phyloP scores from a whole-genome alignment of 2,329 filamentous ascomycete genomes.

The Fusarium mundagurra region DNA sequence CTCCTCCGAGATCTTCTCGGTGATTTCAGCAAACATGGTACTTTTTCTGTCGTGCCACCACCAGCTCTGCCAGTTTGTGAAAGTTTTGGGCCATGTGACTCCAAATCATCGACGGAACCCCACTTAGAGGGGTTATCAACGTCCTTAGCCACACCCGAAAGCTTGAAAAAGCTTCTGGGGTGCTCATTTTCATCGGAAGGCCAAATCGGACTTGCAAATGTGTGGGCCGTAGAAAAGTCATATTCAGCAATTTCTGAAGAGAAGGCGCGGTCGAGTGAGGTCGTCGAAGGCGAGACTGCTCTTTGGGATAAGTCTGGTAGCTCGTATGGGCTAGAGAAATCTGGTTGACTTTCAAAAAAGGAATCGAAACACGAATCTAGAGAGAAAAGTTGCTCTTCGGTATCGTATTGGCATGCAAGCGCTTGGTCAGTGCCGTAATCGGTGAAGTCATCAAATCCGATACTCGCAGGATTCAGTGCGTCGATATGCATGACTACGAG shows the following conservation, averaged over 20 bases:
- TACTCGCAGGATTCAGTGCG: background rate
- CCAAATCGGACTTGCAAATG: background rate
- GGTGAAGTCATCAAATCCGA: background rate
- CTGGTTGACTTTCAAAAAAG: background rate
- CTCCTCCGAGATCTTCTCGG: background rate
- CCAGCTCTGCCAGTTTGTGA: background rate
- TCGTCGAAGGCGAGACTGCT: background rate
- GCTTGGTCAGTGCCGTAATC: background rate
- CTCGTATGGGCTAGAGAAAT: background rate
- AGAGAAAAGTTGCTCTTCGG: background rate
- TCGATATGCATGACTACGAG: background rate
- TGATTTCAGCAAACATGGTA: background rate
- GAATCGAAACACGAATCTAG: background rate
- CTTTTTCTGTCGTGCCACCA: background rate
- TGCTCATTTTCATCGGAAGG: background rate
- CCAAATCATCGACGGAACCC: background rate
- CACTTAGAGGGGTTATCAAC: background rate
- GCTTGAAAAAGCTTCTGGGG: background rate
- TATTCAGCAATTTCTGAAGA: background rate
- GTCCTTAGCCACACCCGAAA: background rate
- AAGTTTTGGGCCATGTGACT: background rate
- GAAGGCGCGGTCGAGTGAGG: background rate
- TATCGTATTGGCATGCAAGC: background rate
- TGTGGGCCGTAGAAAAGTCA: background rate
- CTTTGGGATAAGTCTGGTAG: background rate